Evolutionary conservation across 2,329 filamentous ascomycete genomes (phyloP), one percentile per base, ranked within the genome.

Genomic region (Fusarium piperis): DNA sequence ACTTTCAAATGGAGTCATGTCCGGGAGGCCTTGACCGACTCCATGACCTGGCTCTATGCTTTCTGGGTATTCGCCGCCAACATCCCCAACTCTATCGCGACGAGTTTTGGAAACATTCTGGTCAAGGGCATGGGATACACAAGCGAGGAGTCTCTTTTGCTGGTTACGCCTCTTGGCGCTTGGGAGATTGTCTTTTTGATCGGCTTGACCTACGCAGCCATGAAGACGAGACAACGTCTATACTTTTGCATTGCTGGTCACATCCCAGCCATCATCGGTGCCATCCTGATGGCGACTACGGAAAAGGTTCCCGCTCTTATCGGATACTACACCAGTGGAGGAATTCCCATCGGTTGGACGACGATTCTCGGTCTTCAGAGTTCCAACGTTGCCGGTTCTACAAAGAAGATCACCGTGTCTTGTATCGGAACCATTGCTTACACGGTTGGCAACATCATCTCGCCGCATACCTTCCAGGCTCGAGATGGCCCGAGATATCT

Each of bases 61-160:
- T 73, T 73, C 32, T 73, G 71, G 71, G 57, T 72, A 1, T 73
- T 74, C 53, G 72, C 72, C 3, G 72, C 71, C 7, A 74, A 74
- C 15, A 72, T 74, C 1, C 72, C 72, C 3, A 74, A 70, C 32
- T 65, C 65, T 0, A 70, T 71, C 15, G 71, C 68, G 0, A 73
- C 71, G 1, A 72, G 67, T 33, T 72, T 72, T 26, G 67, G 67
- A 13, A 72, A 70, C 20, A 67, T 70, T n/a, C 13, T 72, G 8
- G 67, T 72, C 36, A 70, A 60, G 32, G 67, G 67, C 0, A 70
- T 72, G 67, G 69, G 69, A 4, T 72, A 72, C 33, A 63, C 67
- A 0, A 59, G 41, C 2, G 35, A 70, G 5, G 61, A 70, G 33
- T 72, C 69, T 3, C 48, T 72, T 12, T 30, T 72, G 3, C 18